A percentile compares a stretch with the other conserved stretches of the same genome.
Evolutionary conservation across 2,329 filamentous ascomycete species (phyloP).

Genomic region (Furcasterigmium sp.): DNA sequence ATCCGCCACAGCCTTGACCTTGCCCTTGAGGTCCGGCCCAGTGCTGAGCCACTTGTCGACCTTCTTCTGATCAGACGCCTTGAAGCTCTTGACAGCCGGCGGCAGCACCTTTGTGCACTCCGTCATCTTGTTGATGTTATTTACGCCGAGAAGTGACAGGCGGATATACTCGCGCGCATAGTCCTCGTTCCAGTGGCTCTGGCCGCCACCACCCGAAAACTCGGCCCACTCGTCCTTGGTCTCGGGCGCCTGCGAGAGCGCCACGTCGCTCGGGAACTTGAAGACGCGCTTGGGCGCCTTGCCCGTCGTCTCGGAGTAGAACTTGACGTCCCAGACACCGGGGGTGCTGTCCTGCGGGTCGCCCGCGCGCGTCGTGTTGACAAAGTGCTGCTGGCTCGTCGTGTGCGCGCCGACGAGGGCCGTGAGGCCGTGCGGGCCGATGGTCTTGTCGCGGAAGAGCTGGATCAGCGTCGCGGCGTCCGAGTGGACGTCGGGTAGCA

Average conservation of each 20-base stretch:
- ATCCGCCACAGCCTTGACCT: constrained; percentile 4
- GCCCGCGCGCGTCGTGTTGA: constrained; percentile 31
- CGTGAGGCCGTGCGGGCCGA: constrained; percentile 42
- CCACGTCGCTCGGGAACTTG: constrained; percentile 36
- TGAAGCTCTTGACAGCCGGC: constrained; percentile 12
- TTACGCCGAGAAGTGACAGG: constrained; percentile 51
- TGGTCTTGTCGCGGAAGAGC: constrained; percentile 49
- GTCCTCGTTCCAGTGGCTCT: constrained; percentile 37
- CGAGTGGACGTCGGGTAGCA: constrained; percentile 38
- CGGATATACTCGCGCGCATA: constrained; percentile 50
- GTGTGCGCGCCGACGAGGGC: constrained; percentile 52
- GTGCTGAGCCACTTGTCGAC: constrained; percentile 14
- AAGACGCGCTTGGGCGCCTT: constrained; percentile 28
- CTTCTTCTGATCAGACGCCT: constrained; percentile 8
- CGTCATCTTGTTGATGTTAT: constrained; percentile 49
- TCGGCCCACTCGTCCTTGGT: constrained; percentile 30
- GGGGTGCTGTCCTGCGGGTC: constrained; percentile 47
- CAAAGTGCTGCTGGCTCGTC: constrained; percentile 41
- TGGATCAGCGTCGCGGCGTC: constrained; percentile 38
- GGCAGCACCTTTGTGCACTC: constrained; percentile 51
- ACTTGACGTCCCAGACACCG: constrained; percentile 47
- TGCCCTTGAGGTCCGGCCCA: constrained; percentile 9
- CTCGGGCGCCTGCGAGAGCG: constrained; percentile 27
- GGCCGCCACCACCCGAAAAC: constrained; percentile 26
- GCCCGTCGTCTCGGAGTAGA: constrained; percentile 36